Conservation (phyloP, 2,329 filamentous ascomycete species). For the Xylaria sp. region DNA sequence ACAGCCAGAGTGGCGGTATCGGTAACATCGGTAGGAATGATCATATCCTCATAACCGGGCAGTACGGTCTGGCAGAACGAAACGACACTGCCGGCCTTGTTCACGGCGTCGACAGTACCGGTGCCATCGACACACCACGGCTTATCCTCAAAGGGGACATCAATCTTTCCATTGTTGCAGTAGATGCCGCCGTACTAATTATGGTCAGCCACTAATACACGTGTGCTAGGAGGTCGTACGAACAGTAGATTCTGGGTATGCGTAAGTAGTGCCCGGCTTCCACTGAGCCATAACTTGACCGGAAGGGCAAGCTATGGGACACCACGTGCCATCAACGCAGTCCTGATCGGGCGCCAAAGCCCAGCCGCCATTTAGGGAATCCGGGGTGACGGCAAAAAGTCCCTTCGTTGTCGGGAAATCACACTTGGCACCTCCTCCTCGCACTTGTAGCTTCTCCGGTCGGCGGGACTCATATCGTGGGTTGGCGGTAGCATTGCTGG, state of each 20-base stretch:
- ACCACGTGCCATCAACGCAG: slow-evolving; percentile 75
- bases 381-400: slow-evolving; percentile 74
- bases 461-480: slow-evolving; percentile 48
- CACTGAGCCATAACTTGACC: slow-evolving; percentile 84
- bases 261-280: slow-evolving; percentile 76
- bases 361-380: slow-evolving; percentile 75
- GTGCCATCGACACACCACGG: slow-evolving; percentile 78
- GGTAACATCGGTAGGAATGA: slow-evolving; percentile 78
- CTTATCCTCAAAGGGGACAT: slow-evolving; percentile 75
- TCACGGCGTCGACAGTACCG: slow-evolving; percentile 72
- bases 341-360: slow-evolving; percentile 80
- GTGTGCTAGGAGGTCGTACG: slow-evolving; percentile 46
- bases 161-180: slow-evolving; percentile 74
- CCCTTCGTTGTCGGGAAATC: slow-evolving; percentile 74
- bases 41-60: slow-evolving; percentile 83
- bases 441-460: slow-evolving; percentile 59
- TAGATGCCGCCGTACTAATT: slow-evolving; percentile 77
- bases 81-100: slow-evolving; percentile 70
- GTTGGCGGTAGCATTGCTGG: slow-evolving; percentile 44
- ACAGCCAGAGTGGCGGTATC: slow-evolving; percentile 72
- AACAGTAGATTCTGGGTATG: slow-evolving; percentile 78
- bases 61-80: slow-evolving; percentile 84
- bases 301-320: slow-evolving; percentile 79
- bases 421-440: slow-evolving; percentile 62
- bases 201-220: slow-evolving; percentile 38